phyloP scores from a whole-genome alignment of 305 asterid genomes.

The Stenogyne calaminthoides region DNA sequence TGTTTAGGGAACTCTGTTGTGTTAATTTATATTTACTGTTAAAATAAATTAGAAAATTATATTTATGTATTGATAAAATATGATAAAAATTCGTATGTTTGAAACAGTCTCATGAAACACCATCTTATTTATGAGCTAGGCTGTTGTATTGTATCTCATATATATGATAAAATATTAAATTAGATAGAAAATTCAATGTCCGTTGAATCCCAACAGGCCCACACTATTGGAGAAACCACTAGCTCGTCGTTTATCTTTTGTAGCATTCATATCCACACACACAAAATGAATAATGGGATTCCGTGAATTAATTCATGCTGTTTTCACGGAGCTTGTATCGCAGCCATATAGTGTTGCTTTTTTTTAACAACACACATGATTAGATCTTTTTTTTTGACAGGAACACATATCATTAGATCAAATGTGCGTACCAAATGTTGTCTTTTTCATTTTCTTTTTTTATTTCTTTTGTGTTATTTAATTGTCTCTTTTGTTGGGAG shows the following conservation, averaged over 20 bases:
- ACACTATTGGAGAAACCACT: constrained; percentile 13
- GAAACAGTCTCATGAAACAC: too few species aligned
- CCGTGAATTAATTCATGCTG: constrained; percentile 40
- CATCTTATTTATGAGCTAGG: too few species aligned
- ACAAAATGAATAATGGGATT: constrained; percentile 17
- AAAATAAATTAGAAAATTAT: too few species aligned
- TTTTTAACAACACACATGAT: constrained; percentile 28
- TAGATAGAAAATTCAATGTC: neutral
- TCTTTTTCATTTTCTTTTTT: neutral
- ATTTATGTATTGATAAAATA: too few species aligned
- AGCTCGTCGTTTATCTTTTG: neutral
- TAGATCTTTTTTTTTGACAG: too few species aligned
- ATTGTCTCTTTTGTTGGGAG: neutral
- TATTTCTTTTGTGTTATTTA: neutral
- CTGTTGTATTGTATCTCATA: too few species aligned
- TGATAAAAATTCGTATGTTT: too few species aligned
- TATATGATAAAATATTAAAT: too few species aligned
- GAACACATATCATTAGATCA: constrained; percentile 27
- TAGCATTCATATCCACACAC: neutral
- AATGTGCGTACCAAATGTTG: neutral
- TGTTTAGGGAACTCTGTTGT: too few species aligned
- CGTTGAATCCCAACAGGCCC: constrained; percentile 5
- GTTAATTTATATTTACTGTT: too few species aligned
- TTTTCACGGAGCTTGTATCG: constrained; percentile 43
- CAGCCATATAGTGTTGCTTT: constrained; percentile 37